Evolutionary conservation across 2,329 filamentous ascomycete genomes (phyloP), one percentile per base, ranked within the genome.

Genomic region (Ceratocystis albifundus): DNA sequence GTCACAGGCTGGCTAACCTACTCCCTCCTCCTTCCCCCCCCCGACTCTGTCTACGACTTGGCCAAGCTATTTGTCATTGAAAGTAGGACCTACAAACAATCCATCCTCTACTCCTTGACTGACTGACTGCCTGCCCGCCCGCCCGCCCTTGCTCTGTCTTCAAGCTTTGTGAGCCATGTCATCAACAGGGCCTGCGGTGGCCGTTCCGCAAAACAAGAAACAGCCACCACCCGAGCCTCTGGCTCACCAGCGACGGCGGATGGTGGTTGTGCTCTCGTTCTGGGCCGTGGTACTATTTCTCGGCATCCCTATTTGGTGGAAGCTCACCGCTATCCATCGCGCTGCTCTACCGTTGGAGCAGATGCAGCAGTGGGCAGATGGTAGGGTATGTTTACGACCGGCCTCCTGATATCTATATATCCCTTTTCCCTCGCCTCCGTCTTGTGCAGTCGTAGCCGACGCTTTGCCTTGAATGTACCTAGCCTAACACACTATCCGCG

Each of bases 261-360:
- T 84, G 61, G 80, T 80, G 69, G 88, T 97, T 63, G 86, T 99
- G 69, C 75, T 89, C 69, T 93, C 93, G 7, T 97, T 96, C 76
- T 99, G 94, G 94, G 79, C 85, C 4, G 85, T 97, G 46, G 89
- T 96, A 5, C 74, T 96, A 5, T 82, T 88, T 36, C 77, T 99
- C 4, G 94, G 94, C 2, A 75, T 99, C 70, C 94, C 94, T 67
- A 87, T 96, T 82, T 99, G 94, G 94, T 95, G 90, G 86, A 86
- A 86, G 75, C 97, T 94, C 0, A 99, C 94, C 3, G 88, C 89
- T 0, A 96, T 97, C 66, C 92, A 96, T 75, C 84, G 94, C 66
- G 92, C 93, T 12, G 82, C 86, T 57, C 78, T 99, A 71, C 94
- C 94, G 4, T 76, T 96, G 70, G 82, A 88, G 73, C 83, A 86